Evolutionary conservation across 306 rosid genomes (phyloP), one percentile per base, ranked within the genome.

Genomic region (Acmispon strigosus): DNA sequence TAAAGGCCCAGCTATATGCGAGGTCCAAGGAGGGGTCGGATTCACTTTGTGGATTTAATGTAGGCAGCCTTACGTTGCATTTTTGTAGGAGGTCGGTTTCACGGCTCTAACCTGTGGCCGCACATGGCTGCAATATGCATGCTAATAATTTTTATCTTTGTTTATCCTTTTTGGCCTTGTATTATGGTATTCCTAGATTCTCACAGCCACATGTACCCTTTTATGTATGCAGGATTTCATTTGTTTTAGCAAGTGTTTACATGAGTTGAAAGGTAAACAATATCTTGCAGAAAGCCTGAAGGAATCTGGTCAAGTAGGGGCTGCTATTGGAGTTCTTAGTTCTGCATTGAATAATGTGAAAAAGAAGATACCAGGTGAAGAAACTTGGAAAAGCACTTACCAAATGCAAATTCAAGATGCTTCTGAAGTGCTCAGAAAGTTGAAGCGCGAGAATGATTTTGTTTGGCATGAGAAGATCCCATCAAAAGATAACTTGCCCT

Each of bases 391-490:
- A 74, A 58, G 83, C 13, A 63, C 70, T 44, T 72, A 85, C 49
- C 69, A 27, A 54, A 63, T 73, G 73, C 89, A 91, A 72, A 85
- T 75, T 41, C 63, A 76, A 12, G 80, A 48, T 16, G 81, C 75
- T 53, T 72, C 90, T 0, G 92, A 88, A 78, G 74, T 73, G 63
- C 92, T 88, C 43, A 79, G 87, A 80, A 91, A 86, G 78, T 65
- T 68, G 16, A 85, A 61, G 24, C 81, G 66, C 4, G 97, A 91
- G 83, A 91, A 91, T n/a, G 88, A 85, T 66, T 78, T 88, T 20
- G 78, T 91, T 19, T 91, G 90, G 97, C 84, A 36, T 18, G 83
- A 88, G 82, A 85, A 80, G 80, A 72, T 86, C 37, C 88, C 86
- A 29, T 55, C 75, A 1, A 62, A 42, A 15, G 77, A 74, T 47